Conservation (phyloP, 768 basidiomycete species). For the Suillus paluster region DNA sequence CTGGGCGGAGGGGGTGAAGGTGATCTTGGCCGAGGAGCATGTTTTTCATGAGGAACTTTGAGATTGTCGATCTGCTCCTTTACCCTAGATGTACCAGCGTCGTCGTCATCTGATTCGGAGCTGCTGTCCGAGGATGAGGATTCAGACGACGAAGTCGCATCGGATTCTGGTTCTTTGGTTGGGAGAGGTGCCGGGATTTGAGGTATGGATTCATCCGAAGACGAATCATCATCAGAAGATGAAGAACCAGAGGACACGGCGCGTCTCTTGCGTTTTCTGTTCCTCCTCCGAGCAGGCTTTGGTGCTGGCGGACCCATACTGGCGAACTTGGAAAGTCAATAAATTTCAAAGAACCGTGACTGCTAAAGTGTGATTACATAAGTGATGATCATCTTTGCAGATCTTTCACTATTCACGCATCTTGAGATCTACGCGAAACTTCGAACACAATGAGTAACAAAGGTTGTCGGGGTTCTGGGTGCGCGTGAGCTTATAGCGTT, state of each 20-base stretch:
- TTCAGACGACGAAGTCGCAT: conserved; percentile 13
- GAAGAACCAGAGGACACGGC: conserved; percentile 47
- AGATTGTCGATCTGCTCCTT: background rate
- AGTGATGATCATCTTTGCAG: conserved; percentile 2
- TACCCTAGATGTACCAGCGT: background rate
- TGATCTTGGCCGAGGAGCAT: conserved; percentile 22
- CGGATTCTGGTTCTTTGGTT: conserved; percentile 14
- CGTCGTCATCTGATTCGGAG: conserved; percentile 15
- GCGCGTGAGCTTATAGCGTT: conserved; percentile 24
- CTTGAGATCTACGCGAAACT: conserved; percentile 1
- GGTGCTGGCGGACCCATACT: conserved; percentile 35
- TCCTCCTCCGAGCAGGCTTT: conserved; percentile 47
- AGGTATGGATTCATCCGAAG: conserved; percentile 18
- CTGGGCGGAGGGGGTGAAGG: conserved; percentile 24
- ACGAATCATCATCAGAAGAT: conserved; percentile 40
- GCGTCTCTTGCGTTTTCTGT: conserved; percentile 59
- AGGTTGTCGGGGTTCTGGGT: conserved; percentile 35
- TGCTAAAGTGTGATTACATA: background rate
- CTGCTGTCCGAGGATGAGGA: conserved; percentile 25
- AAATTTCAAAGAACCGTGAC: background rate
- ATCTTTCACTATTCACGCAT: conserved; percentile 2
- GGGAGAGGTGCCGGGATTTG: conserved; percentile 6
- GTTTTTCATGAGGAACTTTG: background rate
- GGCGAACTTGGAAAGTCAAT: background rate
- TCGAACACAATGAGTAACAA: conserved; percentile 25